Percentiles rank a stretch among this genome's conserved stretches.
Evolutionary conservation across 2,329 filamentous ascomycete species (phyloP).

Genomic region (Hypoxylon sp.): DNA sequence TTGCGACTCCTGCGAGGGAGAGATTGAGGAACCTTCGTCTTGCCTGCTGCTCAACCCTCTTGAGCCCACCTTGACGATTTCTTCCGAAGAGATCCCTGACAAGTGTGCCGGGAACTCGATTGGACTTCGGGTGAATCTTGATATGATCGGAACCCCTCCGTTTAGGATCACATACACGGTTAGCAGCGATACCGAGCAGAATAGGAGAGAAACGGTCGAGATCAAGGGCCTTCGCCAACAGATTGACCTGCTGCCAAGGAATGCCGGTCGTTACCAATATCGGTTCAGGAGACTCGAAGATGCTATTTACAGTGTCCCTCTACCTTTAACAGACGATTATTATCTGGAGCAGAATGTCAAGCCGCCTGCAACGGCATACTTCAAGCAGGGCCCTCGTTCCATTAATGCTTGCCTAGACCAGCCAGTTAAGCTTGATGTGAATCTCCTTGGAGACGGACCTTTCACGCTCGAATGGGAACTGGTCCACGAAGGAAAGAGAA

Average conservation of each 20-base stretch:
- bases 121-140: conserved; percentile 87
- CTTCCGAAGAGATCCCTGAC: conserved; percentile 86
- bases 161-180: conserved; percentile 86
- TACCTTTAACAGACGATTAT: conserved; percentile 49
- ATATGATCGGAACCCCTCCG: conserved; percentile 91
- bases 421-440: conserved; percentile 78
- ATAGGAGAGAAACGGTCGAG: conserved; percentile 65
- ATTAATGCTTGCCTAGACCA: conserved; percentile 86
- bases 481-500: conserved; percentile 87
- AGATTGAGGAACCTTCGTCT: conserved; percentile 93
- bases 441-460: conserved; percentile 83
- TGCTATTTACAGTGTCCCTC: conserved; percentile 76
- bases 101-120: conserved; percentile 96
- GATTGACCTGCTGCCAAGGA: conserved; percentile 82
- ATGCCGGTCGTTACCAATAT: conserved; percentile 89
- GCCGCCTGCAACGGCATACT: conserved; percentile 85
- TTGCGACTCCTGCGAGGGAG: conserved; percentile 85
- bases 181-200: conserved; percentile 69
- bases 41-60: conserved; percentile 92
- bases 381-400: conserved; percentile 66
- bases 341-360: conserved; percentile 88
- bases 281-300: conserved; percentile 86
- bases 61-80: conserved; percentile 81
- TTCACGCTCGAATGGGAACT: conserved; percentile 94
- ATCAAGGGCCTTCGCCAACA: conserved; percentile 83